Percentiles rank a stretch among this genome's conserved stretches.
These are phyloP conservation scores for Xylariaceae sp. DNA, from an alignment of 2,329 filamentous ascomycete genomes.

Conservation along the genomic window DNA sequence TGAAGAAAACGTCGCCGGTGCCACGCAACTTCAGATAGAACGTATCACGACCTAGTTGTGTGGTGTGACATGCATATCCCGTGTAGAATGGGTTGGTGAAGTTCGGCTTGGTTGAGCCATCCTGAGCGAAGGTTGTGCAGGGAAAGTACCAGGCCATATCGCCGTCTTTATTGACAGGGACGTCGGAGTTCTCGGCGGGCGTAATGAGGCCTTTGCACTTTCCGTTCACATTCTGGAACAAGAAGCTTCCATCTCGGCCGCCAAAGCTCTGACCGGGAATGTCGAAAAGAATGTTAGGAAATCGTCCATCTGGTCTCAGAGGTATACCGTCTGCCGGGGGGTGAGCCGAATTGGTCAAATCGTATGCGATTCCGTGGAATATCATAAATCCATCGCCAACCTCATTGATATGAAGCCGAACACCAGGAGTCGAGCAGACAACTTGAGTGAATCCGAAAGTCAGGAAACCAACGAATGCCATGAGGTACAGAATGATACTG, in stretches of 20 bases:
- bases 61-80: conserved; percentile 88
- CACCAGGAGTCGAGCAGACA: conserved; percentile 70
- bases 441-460: conserved; percentile 93
- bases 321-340: conserved; percentile 76
- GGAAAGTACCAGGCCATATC: conserved; percentile 96
- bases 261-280: conserved; percentile 67
- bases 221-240: conserved; percentile 98
- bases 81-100: conserved; percentile 67
- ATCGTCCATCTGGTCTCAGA: conserved; percentile 39
- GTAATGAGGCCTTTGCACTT: conserved; percentile 91
- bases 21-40: conserved; percentile 68
- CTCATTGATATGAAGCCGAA: conserved; percentile 75
- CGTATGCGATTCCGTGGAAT: conserved; percentile 87
- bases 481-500: conserved; percentile 85
- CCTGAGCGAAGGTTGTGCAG: conserved; percentile 85
- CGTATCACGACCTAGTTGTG: conserved; percentile 56
- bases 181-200: conserved; percentile 61
- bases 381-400: conserved; percentile 86
- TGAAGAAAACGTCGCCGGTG: conserved; percentile 88
- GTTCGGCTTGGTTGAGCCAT: conserved; percentile 78
- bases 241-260: conserved; percentile 90
- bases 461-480: conserved; percentile 84
- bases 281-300: conserved; percentile 80
- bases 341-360: conserved; percentile 71
- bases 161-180: conserved; percentile 67